Conservation (phyloP, 1,284 basidiomycete genomes). For the Ustilago cynodontis region DNA sequence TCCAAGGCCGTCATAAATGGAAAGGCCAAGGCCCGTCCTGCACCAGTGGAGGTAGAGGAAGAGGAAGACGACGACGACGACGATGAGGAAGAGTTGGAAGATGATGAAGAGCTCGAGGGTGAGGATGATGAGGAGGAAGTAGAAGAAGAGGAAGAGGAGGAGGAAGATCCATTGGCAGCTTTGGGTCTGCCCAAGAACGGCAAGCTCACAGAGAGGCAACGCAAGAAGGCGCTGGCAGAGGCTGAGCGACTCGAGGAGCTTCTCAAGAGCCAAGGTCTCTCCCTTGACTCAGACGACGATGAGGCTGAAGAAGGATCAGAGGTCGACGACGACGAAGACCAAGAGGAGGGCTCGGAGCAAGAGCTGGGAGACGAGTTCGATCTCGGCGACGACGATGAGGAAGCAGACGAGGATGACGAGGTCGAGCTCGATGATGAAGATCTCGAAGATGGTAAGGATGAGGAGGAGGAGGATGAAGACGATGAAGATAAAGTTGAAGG, state of each 20-base stretch:
- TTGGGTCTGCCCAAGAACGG: constrained; percentile 61
- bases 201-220: constrained; percentile 63
- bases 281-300: constrained; percentile 55
- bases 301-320: constrained; percentile 27
- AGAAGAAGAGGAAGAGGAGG: constrained; percentile 66
- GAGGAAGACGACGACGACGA: constrained; percentile 70
- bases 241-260: constrained; percentile 67
- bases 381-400: constrained; percentile 34
- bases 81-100: constrained; percentile 71
- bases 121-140: constrained; percentile 46
- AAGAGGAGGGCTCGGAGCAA: constrained; percentile 53
- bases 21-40: constrained; percentile 29
- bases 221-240: constrained; percentile 67
- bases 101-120: constrained; percentile 52
- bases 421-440: constrained; percentile 37
- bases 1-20: constrained; percentile 21
- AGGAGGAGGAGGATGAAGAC: constrained; percentile 70
- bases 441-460: constrained; percentile 70
- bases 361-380: constrained; percentile 57
- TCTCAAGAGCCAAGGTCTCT: constrained; percentile 66
- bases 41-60: constrained; percentile 58
- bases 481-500: constrained; percentile 71
- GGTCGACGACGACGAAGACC: constrained; percentile 41
- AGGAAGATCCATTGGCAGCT: constrained; percentile 47
- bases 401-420: constrained; percentile 49